Evolutionary conservation across 768 basidiomycete species (phyloP).

Genomic region (Leccinum imitatum): DNA sequence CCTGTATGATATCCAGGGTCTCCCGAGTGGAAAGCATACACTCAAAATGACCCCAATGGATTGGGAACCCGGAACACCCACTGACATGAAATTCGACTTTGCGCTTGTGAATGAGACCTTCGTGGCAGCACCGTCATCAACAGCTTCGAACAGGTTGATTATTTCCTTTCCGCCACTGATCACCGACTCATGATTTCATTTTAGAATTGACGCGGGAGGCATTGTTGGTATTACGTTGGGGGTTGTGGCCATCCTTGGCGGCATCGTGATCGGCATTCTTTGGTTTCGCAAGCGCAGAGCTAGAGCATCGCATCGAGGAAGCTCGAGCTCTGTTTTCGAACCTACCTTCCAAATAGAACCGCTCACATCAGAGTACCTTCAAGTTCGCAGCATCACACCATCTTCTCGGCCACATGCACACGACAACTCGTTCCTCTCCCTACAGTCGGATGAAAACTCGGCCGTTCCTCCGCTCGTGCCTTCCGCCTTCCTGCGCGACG

Average conservation of each 20-base stretch:
- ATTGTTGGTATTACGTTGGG: slow-evolving; percentile 13
- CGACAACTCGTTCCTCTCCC: neutral
- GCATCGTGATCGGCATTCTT: slow-evolving; percentile 4
- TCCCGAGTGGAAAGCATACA: slow-evolving; percentile 17
- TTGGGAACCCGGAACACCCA: slow-evolving; percentile 13
- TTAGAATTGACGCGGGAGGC: slow-evolving; percentile 14
- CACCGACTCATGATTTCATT: slow-evolving; percentile 5
- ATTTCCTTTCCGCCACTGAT: neutral
- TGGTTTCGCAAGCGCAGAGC: slow-evolving; percentile 12
- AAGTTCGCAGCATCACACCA: neutral
- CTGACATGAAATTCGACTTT: slow-evolving; percentile 29
- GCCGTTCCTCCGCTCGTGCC: slow-evolving; percentile 7
- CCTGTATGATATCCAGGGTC: slow-evolving; percentile 18
- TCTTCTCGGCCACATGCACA: neutral
- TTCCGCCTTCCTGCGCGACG: slow-evolving; percentile 14
- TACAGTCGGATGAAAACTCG: neutral
- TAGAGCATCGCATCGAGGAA: neutral
- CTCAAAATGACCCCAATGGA: slow-evolving; percentile 23
- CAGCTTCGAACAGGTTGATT: slow-evolving; percentile 9
- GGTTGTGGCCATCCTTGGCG: neutral
- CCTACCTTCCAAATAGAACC: slow-evolving; percentile 3
- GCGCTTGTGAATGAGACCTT: slow-evolving; percentile 26
- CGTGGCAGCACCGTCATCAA: neutral
- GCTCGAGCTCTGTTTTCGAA: neutral
- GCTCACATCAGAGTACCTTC: neutral